These are phyloP conservation scores for Microbotryomycetes sp. DNA, from an alignment of 1,284 basidiomycete genomes.

Conservation along the genomic window DNA sequence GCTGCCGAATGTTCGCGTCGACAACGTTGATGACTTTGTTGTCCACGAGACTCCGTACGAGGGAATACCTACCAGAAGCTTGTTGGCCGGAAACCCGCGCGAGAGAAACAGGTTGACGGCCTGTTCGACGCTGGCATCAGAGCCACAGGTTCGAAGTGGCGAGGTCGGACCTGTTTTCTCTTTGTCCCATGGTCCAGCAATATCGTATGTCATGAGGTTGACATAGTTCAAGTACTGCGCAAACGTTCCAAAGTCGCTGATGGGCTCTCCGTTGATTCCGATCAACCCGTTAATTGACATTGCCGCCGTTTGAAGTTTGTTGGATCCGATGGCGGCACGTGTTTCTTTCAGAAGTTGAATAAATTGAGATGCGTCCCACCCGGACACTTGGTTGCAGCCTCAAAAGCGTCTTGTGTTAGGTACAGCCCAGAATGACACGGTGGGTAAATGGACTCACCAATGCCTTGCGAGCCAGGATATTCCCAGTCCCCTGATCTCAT, in stretches of 20 bases:
- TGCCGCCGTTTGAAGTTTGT: constrained; percentile 65
- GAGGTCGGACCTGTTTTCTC: constrained; percentile 24
- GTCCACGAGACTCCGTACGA: constrained; percentile 27
- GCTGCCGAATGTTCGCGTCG: neutral
- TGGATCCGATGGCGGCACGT: constrained; percentile 52
- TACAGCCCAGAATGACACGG: neutral
- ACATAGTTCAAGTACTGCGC: constrained; percentile 17
- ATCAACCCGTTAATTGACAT: constrained; percentile 63
- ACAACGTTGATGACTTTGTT: constrained; percentile 13
- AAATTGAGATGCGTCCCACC: constrained; percentile 61
- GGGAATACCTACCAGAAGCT: constrained; percentile 18
- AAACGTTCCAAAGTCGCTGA: constrained; percentile 2
- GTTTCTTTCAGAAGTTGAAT: constrained; percentile 64
- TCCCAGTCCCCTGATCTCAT: constrained; percentile 75
- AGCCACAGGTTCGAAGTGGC: constrained; percentile 19
- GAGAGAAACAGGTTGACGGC: constrained; percentile 17
- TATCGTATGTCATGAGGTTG: constrained; percentile 26
- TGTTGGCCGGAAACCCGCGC: constrained; percentile 17
- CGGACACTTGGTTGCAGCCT: constrained; percentile 51
- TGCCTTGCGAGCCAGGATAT: constrained; percentile 55
- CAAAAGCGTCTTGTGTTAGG: neutral
- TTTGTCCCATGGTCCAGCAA: constrained; percentile 12
- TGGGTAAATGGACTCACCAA: constrained; percentile 1
- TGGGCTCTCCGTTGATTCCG: constrained; percentile 48
- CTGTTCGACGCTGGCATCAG: constrained; percentile 6